Base-by-base conservation (phyloP, 1,284 basidiomycete species). In the Trametes hirsuta region DNA sequence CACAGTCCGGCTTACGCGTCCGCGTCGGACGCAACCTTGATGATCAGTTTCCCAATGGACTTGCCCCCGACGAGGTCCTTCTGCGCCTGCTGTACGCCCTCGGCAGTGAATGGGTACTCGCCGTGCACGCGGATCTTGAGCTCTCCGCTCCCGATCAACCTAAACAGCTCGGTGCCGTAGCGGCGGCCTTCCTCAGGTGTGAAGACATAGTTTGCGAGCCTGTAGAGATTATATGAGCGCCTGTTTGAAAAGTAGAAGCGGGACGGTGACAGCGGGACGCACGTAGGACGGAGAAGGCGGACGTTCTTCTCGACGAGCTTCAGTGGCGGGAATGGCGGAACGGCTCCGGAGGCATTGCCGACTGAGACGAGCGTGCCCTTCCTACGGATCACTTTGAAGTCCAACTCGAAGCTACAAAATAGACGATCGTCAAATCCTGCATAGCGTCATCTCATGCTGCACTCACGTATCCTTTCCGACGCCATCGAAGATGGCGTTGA, bases 391-490 rank as follows among this genome's bases (percentile, higher is more conserved):
- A 95, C 79, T 71, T 88, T 82, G 75, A 97, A 94, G 77, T 95
- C 84, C 63, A 82, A 81, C 61, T 94, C 91, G 71, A 93, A 95
- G 6, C 91, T 93, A 63, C 53, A 30, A 18, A 34, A 24, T 3
- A 41, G 15, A 10, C 49, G 18, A 24, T 51, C 56, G 25, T 63
- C 30, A 39, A 54, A 47, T 15, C 30, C 24, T 14, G 30, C 52
- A 12, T 36, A 6, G 6, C 15, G 6, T 25, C 14, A 12, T 21
- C 8, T 18, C 48, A 11, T 45, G 44, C 50, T 59, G 39, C 42
- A 80, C 88, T 60, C 72, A 92, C 81, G 94, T 97, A 72, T 94
- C 91, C 77, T 91, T 95, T 4, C 97, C 97, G 40, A 99, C 94
- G 36, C 96, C 96, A 72, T 99, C 97, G 71, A 92, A 97, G 39